Evolutionary conservation across 2,329 filamentous ascomycete genomes (phyloP), one percentile per base, ranked within the genome.

Genomic region (Nemania sp.): DNA sequence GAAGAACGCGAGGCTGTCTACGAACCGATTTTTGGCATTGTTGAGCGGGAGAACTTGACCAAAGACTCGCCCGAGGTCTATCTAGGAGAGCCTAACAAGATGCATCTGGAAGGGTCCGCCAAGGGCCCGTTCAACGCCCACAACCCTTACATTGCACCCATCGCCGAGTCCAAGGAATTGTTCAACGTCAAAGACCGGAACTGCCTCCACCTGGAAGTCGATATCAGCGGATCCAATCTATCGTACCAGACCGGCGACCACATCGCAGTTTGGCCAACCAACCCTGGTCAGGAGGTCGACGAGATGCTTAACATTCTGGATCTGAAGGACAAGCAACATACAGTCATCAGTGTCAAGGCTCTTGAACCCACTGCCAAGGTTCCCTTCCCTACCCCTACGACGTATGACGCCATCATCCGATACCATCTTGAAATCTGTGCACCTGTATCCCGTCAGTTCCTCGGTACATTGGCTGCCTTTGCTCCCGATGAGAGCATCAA

Each of bases 401-500:
- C 96, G 1, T 98, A 95, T 81, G 95, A 98, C 82, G 92, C 95
- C 66, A 93, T 95, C 71, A 85, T 93, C 67, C 93, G 96, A 73
- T 99, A 98, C 82, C 95, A 99, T 82, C 92, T 99, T 85, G 97
- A 99, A 83, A 96, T 98, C 72, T 93, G 94, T 79, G 94, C 93
- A 52, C 93, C 96, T 54, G 92, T 99, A 32, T 99, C 96, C 67
- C 95, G 97, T 84, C 96, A 99, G 81, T 97, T 98, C 77, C 85
- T 98, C 66, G 90, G 93, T 49, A 93, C 92, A 24, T 86, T 99
- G 27, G 92, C 95, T 71, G 89, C 93, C 52, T 99, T 99, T 78
- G 91, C 96, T 22, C 95, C 96, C 41, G 92, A 90, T 75, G 94
- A 98, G 63, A 86, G 88, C 13, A 86, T 89, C 80, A 98, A 97